Evolutionary conservation across 805 yeast genomes (phyloP), one percentile per base, ranked within the genome.

Genomic region (Barnettozyma pratensis): DNA sequence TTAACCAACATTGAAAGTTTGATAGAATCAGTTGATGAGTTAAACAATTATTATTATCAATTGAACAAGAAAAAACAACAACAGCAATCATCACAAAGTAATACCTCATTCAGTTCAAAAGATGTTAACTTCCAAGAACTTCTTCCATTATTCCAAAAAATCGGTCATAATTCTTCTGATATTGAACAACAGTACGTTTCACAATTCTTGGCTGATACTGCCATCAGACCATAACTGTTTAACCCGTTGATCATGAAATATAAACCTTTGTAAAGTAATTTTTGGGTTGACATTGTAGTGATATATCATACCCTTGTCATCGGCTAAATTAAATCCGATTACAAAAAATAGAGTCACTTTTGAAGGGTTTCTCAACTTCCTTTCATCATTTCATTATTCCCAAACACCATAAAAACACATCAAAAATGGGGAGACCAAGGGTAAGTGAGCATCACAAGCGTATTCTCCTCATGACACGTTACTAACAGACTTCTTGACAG

Each of bases 81-180:
- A 9, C 50, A 41, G 36, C 49, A 41, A 32, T 19, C 37, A 11
- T 26, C 42, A 31, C 39, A n/a, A 32, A 7, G 5, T 32, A 39
- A 14, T 14, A 8, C 36, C 7, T 34, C 43, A 10, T 31, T 39
- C 38, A 41, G 19, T 30, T 37, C 45, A n/a, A 36, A 46, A 5
- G 53, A 47, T n/a, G 51, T 47, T 5, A 44, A 52, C 37, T 47
- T 59, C 40, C 56, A 55, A 39, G 65, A 53, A 46, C 59, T 60
- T 68, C 65, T 57, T 57, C 65, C 49, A 52, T 48, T 46, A 56
- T 54, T 54, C 62, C 65, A 56, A 47, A 64, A 52, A 43, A 57
- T 72, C 2, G 58, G 60, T 29, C 53, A 50, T 35, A 60, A 55
- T 14, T 49, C 62, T 28, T 52, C 59, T 26, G 68, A 61, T 26